Conservation (phyloP, 2,329 filamentous ascomycete genomes). For the Drechmeria coniospora region DNA sequence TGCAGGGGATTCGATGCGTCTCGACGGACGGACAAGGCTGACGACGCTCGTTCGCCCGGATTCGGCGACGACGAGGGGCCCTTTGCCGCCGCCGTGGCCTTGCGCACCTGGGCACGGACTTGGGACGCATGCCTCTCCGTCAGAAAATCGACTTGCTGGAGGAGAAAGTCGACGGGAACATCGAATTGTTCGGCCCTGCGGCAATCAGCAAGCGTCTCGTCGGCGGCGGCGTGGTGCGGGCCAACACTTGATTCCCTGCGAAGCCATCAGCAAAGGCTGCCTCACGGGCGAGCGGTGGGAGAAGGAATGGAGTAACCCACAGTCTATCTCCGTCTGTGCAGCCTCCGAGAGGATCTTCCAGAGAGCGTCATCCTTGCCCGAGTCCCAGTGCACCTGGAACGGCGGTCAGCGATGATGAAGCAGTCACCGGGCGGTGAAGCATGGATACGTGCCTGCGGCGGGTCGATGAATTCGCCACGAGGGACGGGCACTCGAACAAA, state of each 20-base stretch:
- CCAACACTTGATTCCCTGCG: slow-evolving; percentile 63
- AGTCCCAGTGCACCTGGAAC: slow-evolving; percentile 69
- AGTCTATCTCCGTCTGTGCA: slow-evolving; percentile 74
- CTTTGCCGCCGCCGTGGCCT: slow-evolving; percentile 43
- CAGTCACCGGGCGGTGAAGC: not conserved
- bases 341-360: slow-evolving; percentile 82
- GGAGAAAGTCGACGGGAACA: slow-evolving; percentile 73
- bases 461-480: slow-evolving; percentile 77
- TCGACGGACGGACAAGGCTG: slow-evolving; percentile 39
- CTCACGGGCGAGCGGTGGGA: not conserved
- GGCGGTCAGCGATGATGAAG: slow-evolving; percentile 1
- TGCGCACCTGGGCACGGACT: slow-evolving; percentile 79
- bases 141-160: slow-evolving; percentile 87
- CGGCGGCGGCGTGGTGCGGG: not conserved
- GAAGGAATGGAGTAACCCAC: too few relatives aligned
- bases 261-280: slow-evolving; percentile 6
- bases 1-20: slow-evolving; percentile 38
- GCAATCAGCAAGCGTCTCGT: slow-evolving; percentile 9
- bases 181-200: slow-evolving; percentile 58
- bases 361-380: slow-evolving; percentile 68
- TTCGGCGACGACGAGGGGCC: slow-evolving; percentile 43
- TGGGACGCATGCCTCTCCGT: slow-evolving; percentile 84
- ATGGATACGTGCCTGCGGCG: slow-evolving; percentile 50
- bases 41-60: slow-evolving; percentile 33
- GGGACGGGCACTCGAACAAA: slow-evolving; percentile 83